phyloP scores from a whole-genome alignment of 306 rosid genomes.

The Lupinus albus region DNA sequence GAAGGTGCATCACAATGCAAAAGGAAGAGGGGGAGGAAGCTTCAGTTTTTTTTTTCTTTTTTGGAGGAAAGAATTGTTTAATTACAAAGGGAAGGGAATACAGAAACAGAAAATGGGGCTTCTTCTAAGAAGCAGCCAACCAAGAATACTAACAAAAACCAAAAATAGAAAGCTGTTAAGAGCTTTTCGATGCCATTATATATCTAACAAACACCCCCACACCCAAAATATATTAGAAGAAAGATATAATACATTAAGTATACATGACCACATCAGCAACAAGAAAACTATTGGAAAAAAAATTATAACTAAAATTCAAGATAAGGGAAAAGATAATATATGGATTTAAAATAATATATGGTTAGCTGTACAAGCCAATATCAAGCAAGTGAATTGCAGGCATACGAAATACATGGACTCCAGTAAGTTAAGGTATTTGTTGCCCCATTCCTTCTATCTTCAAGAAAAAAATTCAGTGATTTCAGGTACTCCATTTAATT shows the following conservation, averaged over 20 bases:
- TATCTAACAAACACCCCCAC: conserved; percentile 1
- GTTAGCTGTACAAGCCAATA: conserved; percentile 2
- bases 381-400: conserved; percentile 22
- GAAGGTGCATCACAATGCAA: conserved; percentile 17
- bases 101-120: conserved; percentile 3
- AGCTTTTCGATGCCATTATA: neutral
- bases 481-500: neutral
- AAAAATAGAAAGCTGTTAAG: neutral
- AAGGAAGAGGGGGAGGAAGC: conserved; percentile 8
- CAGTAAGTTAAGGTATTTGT: conserved; percentile 1
- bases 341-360: neutral
- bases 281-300: neutral
- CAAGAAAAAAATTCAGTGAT: neutral
- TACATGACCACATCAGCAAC: neutral
- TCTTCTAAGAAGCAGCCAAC: conserved; percentile 20
- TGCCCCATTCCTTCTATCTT: conserved; percentile 3
- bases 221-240: neutral
- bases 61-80: neutral
- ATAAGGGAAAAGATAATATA: neutral
- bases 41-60: neutral
- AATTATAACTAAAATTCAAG: neutral
- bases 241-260: neutral
- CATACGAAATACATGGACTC: neutral
- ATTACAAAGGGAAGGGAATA: conserved; percentile 14
- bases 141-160: neutral